Base-by-base conservation (phyloP, 1,139 yeast species). In the Geotrichum aggregatum region DNA sequence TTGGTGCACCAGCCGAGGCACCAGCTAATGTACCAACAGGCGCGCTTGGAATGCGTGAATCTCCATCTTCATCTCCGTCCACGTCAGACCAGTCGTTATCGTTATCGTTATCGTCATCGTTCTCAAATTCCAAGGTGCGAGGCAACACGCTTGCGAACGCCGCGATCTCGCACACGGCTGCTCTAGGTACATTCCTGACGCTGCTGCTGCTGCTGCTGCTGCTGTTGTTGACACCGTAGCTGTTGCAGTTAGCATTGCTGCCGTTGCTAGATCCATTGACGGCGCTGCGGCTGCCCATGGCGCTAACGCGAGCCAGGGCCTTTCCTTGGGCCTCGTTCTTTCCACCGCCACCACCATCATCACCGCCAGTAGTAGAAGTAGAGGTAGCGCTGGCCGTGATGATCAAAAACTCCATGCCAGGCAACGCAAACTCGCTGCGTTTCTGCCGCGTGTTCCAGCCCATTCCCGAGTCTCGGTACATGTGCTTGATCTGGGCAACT, bases 131-230 rank as follows among this genome's bases (percentile, higher is more conserved):
- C 22, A 46, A 51, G 6, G 46, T 50, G 18, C 76, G 74, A 34
- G 76, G 61, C 61, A 71, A 71, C 58, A 73, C 69, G 14, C 80
- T 73, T 6, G 77, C 59, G 58, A 78, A 78, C 6, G 71, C 80
- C 3, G 67, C 67, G n/a, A 77, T 52, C 26, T 33, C 38, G 3
- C 7, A 11, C 18, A 14, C 21, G 21, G 21, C 19, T 21, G 21
- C 22, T 14, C n/a, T n/a, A n/a, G n/a, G n/a, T n/a, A n/a, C n/a
- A n/a, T n/a, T n/a, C n/a, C n/a, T n/a, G n/a, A n/a, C n/a, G n/a
- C n/a, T n/a, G n/a, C n/a, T n/a, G n/a, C n/a, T n/a, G n/a, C n/a
- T n/a, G n/a, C n/a, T n/a, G n/a, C n/a, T n/a, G n/a, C n/a, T n/a
- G n/a, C n/a, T n/a, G n/a, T n/a, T n/a, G n/a, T n/a, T n/a, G n/a